Evolutionary conservation across 805 yeast species (phyloP).

Genomic region (Wickerhamomyces hampshirensis): DNA sequence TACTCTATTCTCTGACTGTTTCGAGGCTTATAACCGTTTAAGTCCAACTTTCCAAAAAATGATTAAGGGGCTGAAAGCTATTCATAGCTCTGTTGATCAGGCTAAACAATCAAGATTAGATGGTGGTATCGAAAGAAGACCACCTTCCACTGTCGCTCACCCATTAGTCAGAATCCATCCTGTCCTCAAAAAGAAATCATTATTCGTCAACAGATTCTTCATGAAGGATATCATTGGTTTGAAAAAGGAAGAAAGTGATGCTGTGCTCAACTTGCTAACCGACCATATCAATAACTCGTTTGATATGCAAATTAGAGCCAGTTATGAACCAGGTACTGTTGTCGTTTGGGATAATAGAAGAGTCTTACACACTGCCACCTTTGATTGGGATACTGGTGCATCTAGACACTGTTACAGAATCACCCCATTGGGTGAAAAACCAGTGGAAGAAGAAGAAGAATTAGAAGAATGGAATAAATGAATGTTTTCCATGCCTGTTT

Average conservation of each 20-base stretch:
- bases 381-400: conserved; percentile 65
- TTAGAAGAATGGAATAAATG: conserved; percentile 22
- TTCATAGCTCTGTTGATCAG: conserved; percentile 69
- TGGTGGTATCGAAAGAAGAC: conserved; percentile 66
- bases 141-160: conserved; percentile 52
- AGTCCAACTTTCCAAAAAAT: conserved; percentile 60
- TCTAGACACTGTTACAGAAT: conserved; percentile 71
- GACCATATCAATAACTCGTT: conserved; percentile 45
- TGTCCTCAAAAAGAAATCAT: conserved; percentile 56
- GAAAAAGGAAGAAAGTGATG: conserved; percentile 66
- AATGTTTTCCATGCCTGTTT: no score
- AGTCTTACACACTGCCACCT: conserved; percentile 61
- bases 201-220: conserved; percentile 56
- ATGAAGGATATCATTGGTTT: conserved; percentile 65
- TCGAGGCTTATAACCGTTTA: conserved; percentile 66
- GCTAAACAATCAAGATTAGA: conserved; percentile 47
- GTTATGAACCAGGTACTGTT: conserved; percentile 66
- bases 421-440: conserved; percentile 71
- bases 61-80: conserved; percentile 56
- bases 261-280: conserved; percentile 52
- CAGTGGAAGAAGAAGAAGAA: conserved; percentile 45
- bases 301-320: conserved; percentile 68
- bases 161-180: conserved; percentile 74
- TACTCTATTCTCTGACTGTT: conserved; percentile 68
- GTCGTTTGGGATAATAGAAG: conserved; percentile 80